A percentile compares a stretch with the other conserved stretches of the same genome.
These are phyloP conservation scores for Drosera spatulata DNA, from an alignment of 179 eudicot genomes.

Conservation along the genomic window DNA sequence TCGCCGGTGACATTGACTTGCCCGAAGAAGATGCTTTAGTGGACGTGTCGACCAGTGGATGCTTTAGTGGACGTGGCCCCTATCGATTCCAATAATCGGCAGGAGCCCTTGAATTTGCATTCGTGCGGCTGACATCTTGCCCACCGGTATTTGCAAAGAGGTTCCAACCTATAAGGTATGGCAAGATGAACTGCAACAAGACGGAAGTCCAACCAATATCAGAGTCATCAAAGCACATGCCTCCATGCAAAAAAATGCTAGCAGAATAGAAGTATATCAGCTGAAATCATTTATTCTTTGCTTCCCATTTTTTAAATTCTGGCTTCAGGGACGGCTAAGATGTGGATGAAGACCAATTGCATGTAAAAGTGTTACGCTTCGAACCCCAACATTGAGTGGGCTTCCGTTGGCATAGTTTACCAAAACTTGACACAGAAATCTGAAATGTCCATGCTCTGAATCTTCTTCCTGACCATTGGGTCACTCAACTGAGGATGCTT, in stretches of 20 bases:
- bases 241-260: background rate
- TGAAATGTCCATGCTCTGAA: too few species aligned
- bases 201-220: background rate
- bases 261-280: too few species aligned
- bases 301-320: too few species aligned
- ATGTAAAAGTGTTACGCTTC: too few species aligned
- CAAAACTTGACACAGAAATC: too few species aligned
- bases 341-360: too few species aligned
- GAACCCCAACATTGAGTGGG: too few species aligned
- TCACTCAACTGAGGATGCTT: background rate
- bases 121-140: slow-evolving; percentile 21
- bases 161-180: slow-evolving; percentile 88
- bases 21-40: background rate
- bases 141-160: slow-evolving; percentile 49
- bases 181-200: slow-evolving; percentile 64
- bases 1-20: too few species aligned
- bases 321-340: too few species aligned
- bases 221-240: background rate
- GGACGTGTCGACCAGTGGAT: background rate
- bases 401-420: too few species aligned
- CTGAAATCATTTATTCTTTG: too few species aligned
- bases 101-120: slow-evolving; percentile 10
- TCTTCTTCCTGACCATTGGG: background rate
- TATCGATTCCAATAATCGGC: slow-evolving; percentile 76
- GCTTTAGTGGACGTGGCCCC: background rate